Percentiles rank a stretch among this genome's conserved stretches.
These are phyloP conservation scores for Eimeria brunetti DNA, from an alignment of 169 alveolate species.

Conservation along the genomic window DNA sequence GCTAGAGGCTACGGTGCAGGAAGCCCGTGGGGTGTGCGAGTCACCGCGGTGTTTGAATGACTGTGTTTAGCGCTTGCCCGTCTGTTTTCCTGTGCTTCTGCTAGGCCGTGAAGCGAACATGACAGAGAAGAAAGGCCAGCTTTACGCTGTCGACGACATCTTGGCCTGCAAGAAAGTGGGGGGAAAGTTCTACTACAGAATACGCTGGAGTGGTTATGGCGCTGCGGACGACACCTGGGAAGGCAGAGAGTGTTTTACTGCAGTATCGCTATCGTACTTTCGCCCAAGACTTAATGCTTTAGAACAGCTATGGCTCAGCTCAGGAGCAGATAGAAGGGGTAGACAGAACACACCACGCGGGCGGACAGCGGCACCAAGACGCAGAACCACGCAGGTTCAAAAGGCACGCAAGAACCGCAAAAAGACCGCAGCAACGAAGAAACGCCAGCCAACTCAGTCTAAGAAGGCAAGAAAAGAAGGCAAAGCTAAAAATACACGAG, in stretches of 20 bases:
- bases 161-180: constrained; percentile 49
- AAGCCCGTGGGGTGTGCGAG: neutral
- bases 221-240: constrained; percentile 65
- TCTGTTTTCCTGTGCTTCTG: neutral
- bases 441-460: neutral
- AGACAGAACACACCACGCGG: no score
- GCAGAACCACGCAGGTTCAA: neutral
- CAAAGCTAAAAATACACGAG: neutral
- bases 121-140: constrained; percentile 37
- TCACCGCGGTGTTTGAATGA: neutral
- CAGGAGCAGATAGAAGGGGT: constrained; percentile 1
- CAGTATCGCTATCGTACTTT: constrained; percentile 42
- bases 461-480: neutral
- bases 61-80: neutral
- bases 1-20: neutral
- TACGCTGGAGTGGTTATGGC: constrained; percentile 62
- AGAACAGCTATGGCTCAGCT: constrained; percentile 38
- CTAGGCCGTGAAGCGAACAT: neutral
- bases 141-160: constrained; percentile 31
- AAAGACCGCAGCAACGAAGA: neutral
- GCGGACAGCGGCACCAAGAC: neutral
- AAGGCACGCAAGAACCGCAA: neutral
- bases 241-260: constrained; percentile 32
- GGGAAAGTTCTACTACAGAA: constrained; percentile 48
- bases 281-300: constrained; percentile 9